These are phyloP conservation scores for Podospora tetraspora DNA, from an alignment of 495 filamentous ascomycete genomes.

Conservation along the genomic window DNA sequence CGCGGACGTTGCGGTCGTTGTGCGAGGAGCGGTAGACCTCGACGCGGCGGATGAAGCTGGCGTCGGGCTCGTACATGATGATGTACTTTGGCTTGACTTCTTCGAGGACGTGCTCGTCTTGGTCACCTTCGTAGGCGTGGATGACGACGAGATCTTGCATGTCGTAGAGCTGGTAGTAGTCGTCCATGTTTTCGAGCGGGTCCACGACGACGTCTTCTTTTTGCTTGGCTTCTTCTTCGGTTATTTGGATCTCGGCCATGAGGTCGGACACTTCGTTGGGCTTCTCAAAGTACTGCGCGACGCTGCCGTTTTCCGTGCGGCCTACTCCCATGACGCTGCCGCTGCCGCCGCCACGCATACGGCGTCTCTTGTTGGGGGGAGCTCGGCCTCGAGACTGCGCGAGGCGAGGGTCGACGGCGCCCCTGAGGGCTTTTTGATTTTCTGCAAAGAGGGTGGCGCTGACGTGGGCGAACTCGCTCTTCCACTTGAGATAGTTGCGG, in stretches of 20 bases:
- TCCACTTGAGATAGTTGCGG: slow-evolving; percentile 88
- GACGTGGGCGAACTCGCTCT: slow-evolving; percentile 79
- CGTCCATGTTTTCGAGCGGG: slow-evolving; percentile 79
- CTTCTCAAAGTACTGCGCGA: slow-evolving; percentile 48
- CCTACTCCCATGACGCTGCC: slow-evolving; percentile 44
- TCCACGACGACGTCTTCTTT: slow-evolving; percentile 73
- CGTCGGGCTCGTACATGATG: slow-evolving; percentile 97
- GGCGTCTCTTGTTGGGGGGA: slow-evolving; percentile 81
- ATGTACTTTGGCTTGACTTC: slow-evolving; percentile 90
- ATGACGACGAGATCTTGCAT: slow-evolving; percentile 84
- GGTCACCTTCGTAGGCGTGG: slow-evolving; percentile 86
- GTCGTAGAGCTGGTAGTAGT: slow-evolving; percentile 89
- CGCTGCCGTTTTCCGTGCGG: slow-evolving; percentile 43
- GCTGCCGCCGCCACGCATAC: slow-evolving; percentile 76
- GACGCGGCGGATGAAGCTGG: slow-evolving; percentile 89
- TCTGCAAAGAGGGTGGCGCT: slow-evolving; percentile 66
- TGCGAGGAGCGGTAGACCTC: slow-evolving; percentile 96
- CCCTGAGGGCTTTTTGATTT: slow-evolving; percentile 72
- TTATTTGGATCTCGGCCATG: slow-evolving; percentile 64
- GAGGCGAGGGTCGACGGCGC: slow-evolving; percentile 47
- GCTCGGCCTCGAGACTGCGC: slow-evolving; percentile 42
- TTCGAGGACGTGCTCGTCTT: slow-evolving; percentile 92
- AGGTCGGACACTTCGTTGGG: slow-evolving; percentile 46
- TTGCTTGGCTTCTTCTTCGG: slow-evolving; percentile 76
- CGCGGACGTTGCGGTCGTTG: slow-evolving; percentile 76